A percentile compares a stretch with the other conserved stretches of the same genome.
phyloP scores from a whole-genome alignment of 2,329 filamentous ascomycete species.

The Trichoderma sp. region DNA sequence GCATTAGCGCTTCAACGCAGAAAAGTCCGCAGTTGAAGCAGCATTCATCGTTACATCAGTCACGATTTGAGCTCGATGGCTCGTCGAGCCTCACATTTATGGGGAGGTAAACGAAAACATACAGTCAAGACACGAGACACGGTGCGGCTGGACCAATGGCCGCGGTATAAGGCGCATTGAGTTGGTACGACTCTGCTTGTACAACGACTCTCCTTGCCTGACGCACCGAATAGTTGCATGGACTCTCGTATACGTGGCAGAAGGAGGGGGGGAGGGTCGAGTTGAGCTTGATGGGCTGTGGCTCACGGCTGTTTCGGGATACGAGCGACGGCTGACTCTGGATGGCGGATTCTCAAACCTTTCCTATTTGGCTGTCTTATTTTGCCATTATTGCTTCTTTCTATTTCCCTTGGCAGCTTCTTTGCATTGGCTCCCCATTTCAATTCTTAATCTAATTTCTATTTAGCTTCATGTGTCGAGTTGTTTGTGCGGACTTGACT shows the following conservation, averaged over 20 bases:
- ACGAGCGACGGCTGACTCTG: constrained; percentile 11
- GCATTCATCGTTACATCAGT: neutral
- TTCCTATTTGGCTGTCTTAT: neutral
- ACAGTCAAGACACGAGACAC: neutral
- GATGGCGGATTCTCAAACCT: neutral
- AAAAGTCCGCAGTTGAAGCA: neutral
- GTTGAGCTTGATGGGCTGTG: constrained; percentile 3
- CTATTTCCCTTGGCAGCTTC: neutral
- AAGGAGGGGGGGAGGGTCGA: neutral
- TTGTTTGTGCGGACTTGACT: neutral
- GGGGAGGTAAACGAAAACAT: neutral
- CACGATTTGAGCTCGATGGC: constrained; percentile 15
- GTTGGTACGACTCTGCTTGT: neutral
- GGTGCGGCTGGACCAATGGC: neutral
- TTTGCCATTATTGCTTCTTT: neutral
- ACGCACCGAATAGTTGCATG: neutral
- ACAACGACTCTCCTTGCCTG: neutral
- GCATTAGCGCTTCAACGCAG: neutral
- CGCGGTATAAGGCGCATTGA: neutral
- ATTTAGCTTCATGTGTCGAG: neutral
- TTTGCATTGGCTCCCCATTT: neutral
- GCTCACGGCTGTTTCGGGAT: constrained; percentile 16
- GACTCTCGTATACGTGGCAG: neutral
- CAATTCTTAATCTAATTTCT: neutral
- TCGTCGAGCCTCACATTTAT: constrained; percentile 3